A percentile compares a stretch with the other conserved stretches of the same genome.
Conservation (phyloP, 2,329 filamentous ascomycete genomes). For the Diaporthe batatas region DNA sequence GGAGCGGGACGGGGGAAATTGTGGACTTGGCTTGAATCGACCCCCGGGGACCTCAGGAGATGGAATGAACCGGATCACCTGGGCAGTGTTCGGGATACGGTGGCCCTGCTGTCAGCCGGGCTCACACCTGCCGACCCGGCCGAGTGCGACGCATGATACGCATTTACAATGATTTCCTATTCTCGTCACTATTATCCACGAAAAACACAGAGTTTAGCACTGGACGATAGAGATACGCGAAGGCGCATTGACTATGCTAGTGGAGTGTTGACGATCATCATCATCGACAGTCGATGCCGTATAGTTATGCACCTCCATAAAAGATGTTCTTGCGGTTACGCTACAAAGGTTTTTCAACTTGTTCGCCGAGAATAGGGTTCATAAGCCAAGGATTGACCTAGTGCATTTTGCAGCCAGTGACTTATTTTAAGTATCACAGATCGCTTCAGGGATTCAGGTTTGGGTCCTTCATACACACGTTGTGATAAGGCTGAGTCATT, state of each 20-base stretch:
- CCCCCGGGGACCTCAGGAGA: not conserved
- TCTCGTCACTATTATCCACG: not conserved
- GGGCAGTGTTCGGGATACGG: not conserved
- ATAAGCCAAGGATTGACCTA: constrained; percentile 21
- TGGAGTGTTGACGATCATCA: constrained; percentile 6
- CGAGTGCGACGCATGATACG: constrained; percentile 1
- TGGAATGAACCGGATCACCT: constrained; percentile 19
- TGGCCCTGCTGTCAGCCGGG: not conserved
- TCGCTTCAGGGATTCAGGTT: constrained; percentile 20
- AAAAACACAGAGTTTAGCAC: not conserved
- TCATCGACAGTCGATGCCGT: constrained; percentile 6
- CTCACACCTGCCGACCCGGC: not conserved
- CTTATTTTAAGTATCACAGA: constrained; percentile 24
- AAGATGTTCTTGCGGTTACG: constrained; percentile 3
- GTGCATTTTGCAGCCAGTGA: not conserved
- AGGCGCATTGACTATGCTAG: not conserved
- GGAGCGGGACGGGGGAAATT: not conserved
- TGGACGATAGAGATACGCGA: constrained; percentile 1
- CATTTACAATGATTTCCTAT: not conserved
- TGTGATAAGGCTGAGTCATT: constrained; percentile 15
- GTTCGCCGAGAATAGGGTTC: constrained; percentile 3
- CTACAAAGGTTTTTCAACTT: not conserved
- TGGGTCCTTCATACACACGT: not conserved
- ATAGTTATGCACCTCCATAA: not conserved
- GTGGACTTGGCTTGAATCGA: constrained; percentile 26